phyloP scores from a whole-genome alignment of 2,329 filamentous ascomycete genomes.

The Fusarium phyllophilum region DNA sequence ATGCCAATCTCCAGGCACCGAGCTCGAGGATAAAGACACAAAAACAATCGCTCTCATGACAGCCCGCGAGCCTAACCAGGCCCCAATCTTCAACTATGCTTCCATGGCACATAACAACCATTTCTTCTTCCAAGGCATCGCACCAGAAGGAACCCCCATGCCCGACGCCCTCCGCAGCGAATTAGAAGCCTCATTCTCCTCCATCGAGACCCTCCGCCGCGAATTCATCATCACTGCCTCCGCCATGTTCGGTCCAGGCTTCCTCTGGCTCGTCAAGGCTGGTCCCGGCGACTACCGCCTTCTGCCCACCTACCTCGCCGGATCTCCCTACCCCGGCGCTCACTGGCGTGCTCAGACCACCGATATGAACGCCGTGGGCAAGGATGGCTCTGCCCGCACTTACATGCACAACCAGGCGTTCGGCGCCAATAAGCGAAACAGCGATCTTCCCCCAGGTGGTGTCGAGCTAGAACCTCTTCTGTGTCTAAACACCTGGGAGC shows the following conservation, averaged over 20 bases:
- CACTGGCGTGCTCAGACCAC: constrained; percentile 78
- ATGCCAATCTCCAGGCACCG: constrained; percentile 63
- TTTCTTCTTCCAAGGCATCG: constrained; percentile 77
- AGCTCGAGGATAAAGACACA: constrained; percentile 68
- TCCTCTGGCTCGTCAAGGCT: constrained; percentile 88
- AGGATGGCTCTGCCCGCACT: constrained; percentile 49
- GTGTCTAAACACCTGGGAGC: constrained; percentile 97
- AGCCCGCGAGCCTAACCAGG: constrained; percentile 80
- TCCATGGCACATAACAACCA: constrained; percentile 95
- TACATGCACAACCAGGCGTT: constrained; percentile 54
- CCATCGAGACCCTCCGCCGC: constrained; percentile 80
- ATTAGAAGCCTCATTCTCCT: constrained; percentile 80
- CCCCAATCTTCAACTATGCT: constrained; percentile 92
- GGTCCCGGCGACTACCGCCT: constrained; percentile 68
- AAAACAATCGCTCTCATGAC: constrained; percentile 78
- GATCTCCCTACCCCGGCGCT: constrained; percentile 85
- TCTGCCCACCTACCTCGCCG: constrained; percentile 89
- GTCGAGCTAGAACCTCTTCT: constrained; percentile 79
- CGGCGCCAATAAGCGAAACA: constrained; percentile 43
- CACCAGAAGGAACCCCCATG: constrained; percentile 60
- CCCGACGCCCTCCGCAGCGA: constrained; percentile 64
- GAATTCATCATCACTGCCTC: constrained; percentile 84
- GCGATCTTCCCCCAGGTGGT: constrained; percentile 69
- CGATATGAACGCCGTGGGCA: constrained; percentile 75
- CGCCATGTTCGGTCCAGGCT: constrained; percentile 96